Evolutionary conservation across 2,329 filamentous ascomycete species (phyloP).

Genomic region (Monosporascus sp.): DNA sequence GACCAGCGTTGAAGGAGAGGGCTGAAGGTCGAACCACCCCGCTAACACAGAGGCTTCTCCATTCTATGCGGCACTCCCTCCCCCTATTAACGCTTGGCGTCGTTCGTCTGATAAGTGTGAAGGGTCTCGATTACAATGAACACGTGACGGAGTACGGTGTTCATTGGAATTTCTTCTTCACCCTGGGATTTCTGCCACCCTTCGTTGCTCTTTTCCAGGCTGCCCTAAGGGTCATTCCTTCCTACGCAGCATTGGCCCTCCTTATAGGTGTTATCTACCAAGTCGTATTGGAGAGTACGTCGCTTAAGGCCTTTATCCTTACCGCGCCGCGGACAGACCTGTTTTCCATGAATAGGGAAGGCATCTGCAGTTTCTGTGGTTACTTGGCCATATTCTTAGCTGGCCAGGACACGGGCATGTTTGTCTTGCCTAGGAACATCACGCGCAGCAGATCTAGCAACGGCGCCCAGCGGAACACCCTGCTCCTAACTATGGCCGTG

Average conservation of each 20-base stretch:
- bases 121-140: slow-evolving; percentile 91
- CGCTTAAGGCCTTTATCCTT: slow-evolving; percentile 77
- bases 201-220: slow-evolving; percentile 82
- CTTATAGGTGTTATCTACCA: slow-evolving; percentile 68
- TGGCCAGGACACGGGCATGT: slow-evolving; percentile 77
- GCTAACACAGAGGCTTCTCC: slow-evolving; percentile 53
- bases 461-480: slow-evolving; percentile 45
- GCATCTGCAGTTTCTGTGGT: slow-evolving; percentile 88
- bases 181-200: slow-evolving; percentile 78
- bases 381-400: slow-evolving; percentile 93
- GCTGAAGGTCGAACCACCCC: slow-evolving; percentile 43
- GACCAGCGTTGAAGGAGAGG: slow-evolving; percentile 68
- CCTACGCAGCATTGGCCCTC: slow-evolving; percentile 70
- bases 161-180: slow-evolving; percentile 99
- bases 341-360: slow-evolving; percentile 87
- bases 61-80: slow-evolving; percentile 72
- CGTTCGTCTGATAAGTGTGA: slow-evolving; percentile 79
- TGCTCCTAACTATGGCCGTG: slow-evolving; percentile 57
- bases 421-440: slow-evolving; percentile 61
- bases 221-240: slow-evolving; percentile 63
- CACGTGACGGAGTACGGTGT: slow-evolving; percentile 97
- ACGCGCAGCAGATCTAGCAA: slow-evolving; percentile 37
- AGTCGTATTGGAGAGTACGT: slow-evolving; percentile 65
- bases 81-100: slow-evolving; percentile 77
- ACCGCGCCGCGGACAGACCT: slow-evolving; percentile 73